Base-by-base conservation (phyloP, 768 basidiomycete species). In the Lactarius trivialis region DNA sequence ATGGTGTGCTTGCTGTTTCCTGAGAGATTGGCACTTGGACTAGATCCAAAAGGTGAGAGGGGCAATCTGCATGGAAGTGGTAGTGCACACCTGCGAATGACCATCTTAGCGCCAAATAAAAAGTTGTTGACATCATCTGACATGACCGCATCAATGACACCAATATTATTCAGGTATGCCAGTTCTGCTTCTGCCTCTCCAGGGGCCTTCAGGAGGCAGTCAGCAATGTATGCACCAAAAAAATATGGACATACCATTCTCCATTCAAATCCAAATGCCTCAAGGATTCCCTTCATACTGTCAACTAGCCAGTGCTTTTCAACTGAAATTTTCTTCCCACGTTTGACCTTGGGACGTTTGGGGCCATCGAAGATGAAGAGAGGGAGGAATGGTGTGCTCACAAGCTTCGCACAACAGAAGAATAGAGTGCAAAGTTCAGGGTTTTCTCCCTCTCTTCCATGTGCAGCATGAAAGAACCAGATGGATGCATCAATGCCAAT, bases 171-270 rank as follows among this genome's bases (percentile, higher is more conserved):
- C 56, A 97, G 78, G 65, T 90, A 87, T 0, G 93, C 94, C 2
- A 97, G 78, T 70, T 96, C 94, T 0, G 94, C 94, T 72, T 98
- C 95, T 0, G 94, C 94, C 73, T 97, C 95, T 15, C 92, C 93
- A 7, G 94, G 94, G 17, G 93, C 94, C 86, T 86, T 72, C 70
- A 39, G 63, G 72, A 64, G 15, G 65, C 67, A 17, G 71, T 61
- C 50, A 71, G 65, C 41, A 70, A 6, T 67, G 26, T 7, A 4
- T 2, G 14, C 7, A 6, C 8, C 12, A 21, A 33, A 32, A 43
- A 15, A 4, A 50, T 19, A 67, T 64, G 19, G 59, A 63, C 82
- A 48, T 69, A 84, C 85, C 71, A 79, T 82, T 67, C 83, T 76
- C 84, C 86, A 89, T 69, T 89, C 86, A 66, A 89, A 90, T 2